Conservation (phyloP, 768 basidiomycete species). For the Mycena capillaripes region DNA sequence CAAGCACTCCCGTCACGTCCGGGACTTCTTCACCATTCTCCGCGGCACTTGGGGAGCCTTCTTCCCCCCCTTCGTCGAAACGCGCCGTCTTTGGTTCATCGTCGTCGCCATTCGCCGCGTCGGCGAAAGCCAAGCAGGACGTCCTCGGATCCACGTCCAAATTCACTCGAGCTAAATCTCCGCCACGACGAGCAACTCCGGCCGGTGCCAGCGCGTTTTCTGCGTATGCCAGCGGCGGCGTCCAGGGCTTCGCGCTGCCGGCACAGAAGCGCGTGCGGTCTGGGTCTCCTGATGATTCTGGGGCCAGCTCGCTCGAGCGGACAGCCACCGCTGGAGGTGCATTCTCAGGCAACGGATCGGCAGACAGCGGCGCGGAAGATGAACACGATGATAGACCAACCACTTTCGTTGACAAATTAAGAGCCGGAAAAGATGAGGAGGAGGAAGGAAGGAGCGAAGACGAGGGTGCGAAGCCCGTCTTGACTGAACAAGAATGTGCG, state of each 20-base stretch:
- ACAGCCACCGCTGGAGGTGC: constrained; percentile 43
- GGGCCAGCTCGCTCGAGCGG: constrained; percentile 61
- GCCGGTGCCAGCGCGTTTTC: constrained; percentile 68
- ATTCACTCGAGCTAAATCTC: constrained; percentile 67
- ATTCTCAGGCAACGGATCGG: constrained; percentile 46
- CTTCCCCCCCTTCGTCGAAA: constrained; percentile 37
- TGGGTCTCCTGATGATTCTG: constrained; percentile 61
- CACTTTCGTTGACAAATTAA: constrained; percentile 75
- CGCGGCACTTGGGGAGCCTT: constrained; percentile 26
- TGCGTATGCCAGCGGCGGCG: constrained; percentile 66
- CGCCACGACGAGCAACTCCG: constrained; percentile 61
- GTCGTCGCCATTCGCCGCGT: constrained; percentile 42
- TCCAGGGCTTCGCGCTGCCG: constrained; percentile 66
- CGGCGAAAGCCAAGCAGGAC: constrained; percentile 65
- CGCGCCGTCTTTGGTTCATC: constrained; percentile 34
- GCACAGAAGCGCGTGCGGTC: constrained; percentile 69
- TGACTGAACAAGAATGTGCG: constrained; percentile 81
- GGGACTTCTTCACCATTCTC: constrained; percentile 33
- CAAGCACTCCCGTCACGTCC: constrained; percentile 44
- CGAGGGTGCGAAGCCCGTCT: constrained; percentile 60
- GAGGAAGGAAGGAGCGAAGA: constrained; percentile 64
- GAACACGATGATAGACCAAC: constrained; percentile 58
- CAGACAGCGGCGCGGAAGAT: constrained; percentile 61
- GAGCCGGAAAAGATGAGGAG: constrained; percentile 73
- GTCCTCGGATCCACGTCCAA: constrained; percentile 58